phyloP scores from a whole-genome alignment of 73 alveolate genomes.

The Stentor roeselii region DNA sequence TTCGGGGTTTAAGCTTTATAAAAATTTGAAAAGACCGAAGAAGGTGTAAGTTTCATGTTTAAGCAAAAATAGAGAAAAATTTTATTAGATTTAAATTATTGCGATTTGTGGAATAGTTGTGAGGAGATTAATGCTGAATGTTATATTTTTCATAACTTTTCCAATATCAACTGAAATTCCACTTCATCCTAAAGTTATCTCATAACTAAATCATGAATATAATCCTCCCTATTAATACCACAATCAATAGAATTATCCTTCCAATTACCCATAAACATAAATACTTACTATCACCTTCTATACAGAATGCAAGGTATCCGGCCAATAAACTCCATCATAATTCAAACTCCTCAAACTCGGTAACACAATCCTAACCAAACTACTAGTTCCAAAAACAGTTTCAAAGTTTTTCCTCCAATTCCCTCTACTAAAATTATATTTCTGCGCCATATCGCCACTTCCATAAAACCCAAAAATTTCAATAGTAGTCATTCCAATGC shows the following conservation, averaged over 20 bases:
- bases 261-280: not conserved
- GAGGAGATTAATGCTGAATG: no score
- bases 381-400: slow-evolving; percentile 3
- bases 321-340: slow-evolving; percentile 28
- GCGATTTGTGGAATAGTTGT: no score
- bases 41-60: not conserved
- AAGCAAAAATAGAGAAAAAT: no score
- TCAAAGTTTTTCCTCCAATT: slow-evolving; percentile 18
- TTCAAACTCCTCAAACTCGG: not conserved
- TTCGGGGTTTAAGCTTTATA: not conserved
- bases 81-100: no score
- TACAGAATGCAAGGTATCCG: slow-evolving; percentile 9
- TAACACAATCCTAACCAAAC: not conserved
- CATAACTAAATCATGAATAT: no score
- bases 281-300: not conserved
- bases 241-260: no score
- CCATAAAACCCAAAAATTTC: slow-evolving; percentile 18
- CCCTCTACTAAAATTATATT: slow-evolving; percentile 10
- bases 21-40: not conserved
- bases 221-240: no score
- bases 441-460: not conserved
- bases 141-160: no score
- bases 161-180: no score
- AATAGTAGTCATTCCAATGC: slow-evolving; percentile 12
- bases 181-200: no score